These are phyloP conservation scores for Strobilomyces dryophilus DNA, from an alignment of 768 basidiomycete genomes.

Conservation along the genomic window DNA sequence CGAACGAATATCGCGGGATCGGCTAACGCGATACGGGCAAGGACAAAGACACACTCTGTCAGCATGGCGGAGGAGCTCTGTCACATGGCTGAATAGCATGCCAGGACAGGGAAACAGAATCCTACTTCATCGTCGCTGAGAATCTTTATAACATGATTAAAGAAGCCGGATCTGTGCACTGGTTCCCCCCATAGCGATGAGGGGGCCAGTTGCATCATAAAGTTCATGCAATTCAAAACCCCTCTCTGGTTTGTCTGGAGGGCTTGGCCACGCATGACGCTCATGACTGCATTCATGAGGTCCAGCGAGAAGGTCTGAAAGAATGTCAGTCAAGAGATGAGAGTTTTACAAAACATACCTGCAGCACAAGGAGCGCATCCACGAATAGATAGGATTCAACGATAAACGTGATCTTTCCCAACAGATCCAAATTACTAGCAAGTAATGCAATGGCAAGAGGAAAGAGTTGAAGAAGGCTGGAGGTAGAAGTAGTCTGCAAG, in stretches of 20 bases:
- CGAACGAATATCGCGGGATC: conserved; percentile 67
- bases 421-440: conserved; percentile 64
- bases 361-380: conserved; percentile 56
- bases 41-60: conserved; percentile 67
- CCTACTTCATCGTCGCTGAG: conserved; percentile 66
- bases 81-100: conserved; percentile 8
- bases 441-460: conserved; percentile 60
- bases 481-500: conserved; percentile 45
- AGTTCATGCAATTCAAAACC: conserved; percentile 53
- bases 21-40: conserved; percentile 68
- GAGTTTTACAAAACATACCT: conserved; percentile 40
- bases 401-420: conserved; percentile 63
- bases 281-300: conserved; percentile 53
- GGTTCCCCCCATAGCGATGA: conserved; percentile 66
- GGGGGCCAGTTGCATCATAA: conserved; percentile 63
- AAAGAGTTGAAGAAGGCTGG: conserved; percentile 60
- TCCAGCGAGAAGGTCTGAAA: conserved; percentile 50
- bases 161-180: conserved; percentile 71
- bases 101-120: background rate
- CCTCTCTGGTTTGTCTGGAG: conserved; percentile 55
- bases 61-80: conserved; percentile 36
- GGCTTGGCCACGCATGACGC: conserved; percentile 47
- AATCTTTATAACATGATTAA: conserved; percentile 54
- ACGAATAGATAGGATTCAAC: conserved; percentile 79
- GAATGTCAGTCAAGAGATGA: conserved; percentile 1